Evolutionary conservation across 2,329 filamentous ascomycete species (phyloP).

Genomic region (Stachybotrys echinatus): DNA sequence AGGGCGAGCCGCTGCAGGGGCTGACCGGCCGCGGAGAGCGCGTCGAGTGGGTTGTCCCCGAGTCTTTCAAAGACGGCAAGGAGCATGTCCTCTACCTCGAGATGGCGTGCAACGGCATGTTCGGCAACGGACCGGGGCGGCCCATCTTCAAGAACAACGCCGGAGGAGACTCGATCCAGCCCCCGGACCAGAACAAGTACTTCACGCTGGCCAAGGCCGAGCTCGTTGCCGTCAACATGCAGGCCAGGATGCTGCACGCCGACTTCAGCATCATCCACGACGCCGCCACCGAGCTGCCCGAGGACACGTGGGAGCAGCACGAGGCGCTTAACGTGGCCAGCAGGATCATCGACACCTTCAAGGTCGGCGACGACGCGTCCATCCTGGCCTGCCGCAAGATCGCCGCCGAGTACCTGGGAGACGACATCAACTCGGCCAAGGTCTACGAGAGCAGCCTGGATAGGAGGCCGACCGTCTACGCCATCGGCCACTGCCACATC

Average conservation of each 20-base stretch:
- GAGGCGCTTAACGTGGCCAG: slow-evolving; percentile 57
- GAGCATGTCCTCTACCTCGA: slow-evolving; percentile 91
- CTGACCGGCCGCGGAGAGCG: slow-evolving; percentile 86
- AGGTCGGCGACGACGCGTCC: slow-evolving; percentile 50
- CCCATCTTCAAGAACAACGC: slow-evolving; percentile 9
- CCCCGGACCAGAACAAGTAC: slow-evolving; percentile 52
- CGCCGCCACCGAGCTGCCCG: slow-evolving; percentile 60
- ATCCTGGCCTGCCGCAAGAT: slow-evolving; percentile 53
- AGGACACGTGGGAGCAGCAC: slow-evolving; percentile 58
- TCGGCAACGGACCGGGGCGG: slow-evolving; percentile 61
- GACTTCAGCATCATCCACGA: slow-evolving; percentile 64
- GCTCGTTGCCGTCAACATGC: slow-evolving; percentile 57
- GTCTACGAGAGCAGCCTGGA: slow-evolving; percentile 3
- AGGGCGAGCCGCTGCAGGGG: slow-evolving; percentile 87
- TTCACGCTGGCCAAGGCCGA: slow-evolving; percentile 52
- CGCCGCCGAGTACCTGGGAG: slow-evolving; percentile 25
- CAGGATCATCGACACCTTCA: slow-evolving; percentile 61
- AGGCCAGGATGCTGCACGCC: slow-evolving; percentile 54
- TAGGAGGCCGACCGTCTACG: slow-evolving; percentile 1
- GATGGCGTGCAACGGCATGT: slow-evolving; percentile 99
- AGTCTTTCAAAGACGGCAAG: slow-evolving; percentile 75
- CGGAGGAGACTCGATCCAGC: slow-evolving; percentile 43
- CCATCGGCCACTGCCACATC: slow-evolving; percentile 90
- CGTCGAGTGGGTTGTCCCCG: slow-evolving; percentile 84
- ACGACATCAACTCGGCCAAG: slow-evolving; percentile 2